Evolutionary conservation across 192 early-diverging fungal genomes (phyloP).

Genomic region (Allomyces macrogynus): DNA sequence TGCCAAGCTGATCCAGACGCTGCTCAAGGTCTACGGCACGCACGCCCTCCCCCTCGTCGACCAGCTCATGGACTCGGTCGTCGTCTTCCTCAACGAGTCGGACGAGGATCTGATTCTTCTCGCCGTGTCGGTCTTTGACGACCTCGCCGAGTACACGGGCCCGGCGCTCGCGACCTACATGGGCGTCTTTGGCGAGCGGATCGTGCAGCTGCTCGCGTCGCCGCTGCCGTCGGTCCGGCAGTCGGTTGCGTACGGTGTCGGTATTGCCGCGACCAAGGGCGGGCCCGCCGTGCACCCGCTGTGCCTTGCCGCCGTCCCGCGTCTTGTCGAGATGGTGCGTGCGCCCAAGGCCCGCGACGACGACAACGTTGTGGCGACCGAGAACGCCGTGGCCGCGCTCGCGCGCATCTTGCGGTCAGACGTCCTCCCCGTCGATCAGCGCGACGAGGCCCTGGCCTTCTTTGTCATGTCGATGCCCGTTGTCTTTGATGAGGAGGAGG

Average conservation of each 20-base stretch:
- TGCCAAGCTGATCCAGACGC: conserved; percentile 53
- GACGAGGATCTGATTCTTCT: conserved; percentile 63
- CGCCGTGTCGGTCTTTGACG: conserved; percentile 82
- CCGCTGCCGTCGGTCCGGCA: conserved; percentile 67
- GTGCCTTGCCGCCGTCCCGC: conserved; percentile 41
- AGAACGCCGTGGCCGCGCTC: conserved; percentile 81
- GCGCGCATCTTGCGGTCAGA: conserved; percentile 60
- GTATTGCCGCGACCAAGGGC: conserved; percentile 75
- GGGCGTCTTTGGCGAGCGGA: conserved; percentile 20
- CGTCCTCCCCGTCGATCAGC: conserved; percentile 21
- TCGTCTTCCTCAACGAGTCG: conserved; percentile 37
- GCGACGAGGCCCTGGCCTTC: conserved; percentile 33
- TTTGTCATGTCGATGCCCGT: conserved; percentile 54
- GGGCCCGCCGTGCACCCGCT: conserved; percentile 53
- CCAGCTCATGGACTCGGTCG: conserved; percentile 48
- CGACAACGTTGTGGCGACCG: conserved; percentile 70
- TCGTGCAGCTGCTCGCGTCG: conserved; percentile 39
- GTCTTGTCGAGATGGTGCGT: conserved; percentile 52
- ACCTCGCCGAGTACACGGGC: conserved; percentile 78
- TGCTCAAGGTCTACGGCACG: conserved; percentile 53
- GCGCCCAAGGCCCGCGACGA: conserved; percentile 35
- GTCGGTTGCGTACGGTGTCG: conserved; percentile 82
- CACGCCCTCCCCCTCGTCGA: conserved; percentile 67
- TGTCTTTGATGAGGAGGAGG: conserved; percentile 73
- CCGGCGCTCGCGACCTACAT: conserved; percentile 39